Evolutionary conservation across 306 rosid genomes (phyloP).

Genomic region (Rubus parviflorus): DNA sequence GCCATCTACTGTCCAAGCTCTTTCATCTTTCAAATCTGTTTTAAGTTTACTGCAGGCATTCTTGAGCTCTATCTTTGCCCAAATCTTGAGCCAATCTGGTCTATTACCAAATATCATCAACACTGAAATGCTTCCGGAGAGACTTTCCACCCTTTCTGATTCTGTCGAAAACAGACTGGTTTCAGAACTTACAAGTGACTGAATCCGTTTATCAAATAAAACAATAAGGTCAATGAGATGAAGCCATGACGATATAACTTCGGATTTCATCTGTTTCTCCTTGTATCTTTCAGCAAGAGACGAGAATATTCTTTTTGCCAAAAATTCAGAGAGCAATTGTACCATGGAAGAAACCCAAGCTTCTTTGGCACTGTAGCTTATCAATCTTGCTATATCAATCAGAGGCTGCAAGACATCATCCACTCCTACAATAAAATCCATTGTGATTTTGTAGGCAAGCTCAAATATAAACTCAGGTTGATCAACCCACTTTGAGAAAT

Average conservation of each 20-base stretch:
- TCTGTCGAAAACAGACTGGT: conserved; percentile 39
- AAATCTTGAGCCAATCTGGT: conserved; percentile 69
- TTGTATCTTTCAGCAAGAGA: conserved; percentile 53
- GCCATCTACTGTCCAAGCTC: conserved; percentile 44
- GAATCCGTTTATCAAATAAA: conserved; percentile 61
- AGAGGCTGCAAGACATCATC: conserved; percentile 83
- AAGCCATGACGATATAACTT: conserved; percentile 62
- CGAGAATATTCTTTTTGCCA: conserved; percentile 49
- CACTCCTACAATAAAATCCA: conserved; percentile 57
- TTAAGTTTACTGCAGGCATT: conserved; percentile 65
- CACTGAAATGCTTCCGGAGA: conserved; percentile 47
- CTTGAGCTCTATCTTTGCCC: conserved; percentile 78
- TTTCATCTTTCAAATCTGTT: conserved; percentile 53
- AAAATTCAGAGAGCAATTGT: conserved; percentile 59
- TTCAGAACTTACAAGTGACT: conserved; percentile 52
- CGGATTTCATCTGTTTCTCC: conserved; percentile 43
- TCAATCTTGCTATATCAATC: conserved; percentile 65
- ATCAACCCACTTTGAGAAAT: conserved; percentile 65
- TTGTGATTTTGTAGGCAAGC: conserved; percentile 54
- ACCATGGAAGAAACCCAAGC: conserved; percentile 79
- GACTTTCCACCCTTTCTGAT: conserved; percentile 48
- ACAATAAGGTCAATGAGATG: conserved; percentile 57
- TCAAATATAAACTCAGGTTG: conserved; percentile 75
- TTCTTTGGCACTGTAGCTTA: conserved; percentile 72
- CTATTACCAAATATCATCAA: conserved; percentile 56